These are phyloP conservation scores for Knoxia roxburghii DNA, from an alignment of 257 asterid genomes.

Conservation along the genomic window DNA sequence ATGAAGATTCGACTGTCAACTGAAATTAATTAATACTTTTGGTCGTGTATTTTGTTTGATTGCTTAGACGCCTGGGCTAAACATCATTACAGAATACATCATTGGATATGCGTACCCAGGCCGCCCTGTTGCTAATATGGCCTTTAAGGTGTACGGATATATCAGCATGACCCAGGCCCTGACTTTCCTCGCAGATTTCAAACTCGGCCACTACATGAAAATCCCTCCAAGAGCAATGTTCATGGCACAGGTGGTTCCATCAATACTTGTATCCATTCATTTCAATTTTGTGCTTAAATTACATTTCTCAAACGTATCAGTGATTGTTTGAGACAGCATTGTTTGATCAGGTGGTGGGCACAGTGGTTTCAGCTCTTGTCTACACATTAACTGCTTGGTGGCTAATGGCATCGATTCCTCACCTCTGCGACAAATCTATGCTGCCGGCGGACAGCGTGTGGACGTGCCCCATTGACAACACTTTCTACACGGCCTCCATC, in stretches of 20 bases:
- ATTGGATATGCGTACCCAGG: conserved; percentile 53
- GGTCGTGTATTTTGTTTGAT: not conserved
- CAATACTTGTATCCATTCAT: not conserved
- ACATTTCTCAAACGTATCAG: too few relatives aligned
- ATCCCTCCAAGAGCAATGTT: conserved; percentile 72
- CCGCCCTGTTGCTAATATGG: conserved; percentile 54
- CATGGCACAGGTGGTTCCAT: conserved; percentile 43
- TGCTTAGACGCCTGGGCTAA: conserved; percentile 43
- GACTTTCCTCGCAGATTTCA: conserved; percentile 43
- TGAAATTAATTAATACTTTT: too few relatives aligned
- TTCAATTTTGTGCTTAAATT: too few relatives aligned
- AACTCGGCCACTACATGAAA: conserved; percentile 71
- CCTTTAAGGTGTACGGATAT: conserved; percentile 60
- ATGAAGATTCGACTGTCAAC: too few relatives aligned
- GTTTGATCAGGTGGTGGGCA: conserved; percentile 35
- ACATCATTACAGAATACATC: conserved; percentile 49
- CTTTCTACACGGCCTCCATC: conserved; percentile 51
- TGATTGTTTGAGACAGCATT: too few relatives aligned
- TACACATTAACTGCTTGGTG: conserved; percentile 46
- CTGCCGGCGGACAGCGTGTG: conserved; percentile 42
- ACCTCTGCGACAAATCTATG: conserved; percentile 38
- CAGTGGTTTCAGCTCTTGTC: conserved; percentile 28
- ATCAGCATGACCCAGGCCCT: conserved; percentile 61
- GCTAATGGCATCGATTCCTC: conserved; percentile 39
- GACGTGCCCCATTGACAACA: conserved; percentile 52